These are phyloP conservation scores for Talaromyces sp. DNA, from an alignment of 2,329 filamentous ascomycete species.

Conservation along the genomic window DNA sequence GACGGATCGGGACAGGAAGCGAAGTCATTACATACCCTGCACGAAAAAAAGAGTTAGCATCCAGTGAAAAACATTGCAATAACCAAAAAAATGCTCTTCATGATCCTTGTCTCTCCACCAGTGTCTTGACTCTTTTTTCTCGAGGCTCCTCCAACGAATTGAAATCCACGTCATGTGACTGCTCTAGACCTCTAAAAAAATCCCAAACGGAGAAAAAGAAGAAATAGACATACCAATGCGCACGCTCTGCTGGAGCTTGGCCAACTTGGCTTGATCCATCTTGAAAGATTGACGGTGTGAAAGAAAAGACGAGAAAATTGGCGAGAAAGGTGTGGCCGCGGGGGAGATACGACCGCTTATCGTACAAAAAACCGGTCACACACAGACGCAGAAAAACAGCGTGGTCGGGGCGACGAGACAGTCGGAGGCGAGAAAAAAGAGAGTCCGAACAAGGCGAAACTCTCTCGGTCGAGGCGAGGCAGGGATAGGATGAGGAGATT, in stretches of 20 bases:
- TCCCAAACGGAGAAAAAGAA: background rate
- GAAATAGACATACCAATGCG: constrained; percentile 62
- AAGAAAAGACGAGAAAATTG: constrained; percentile 1
- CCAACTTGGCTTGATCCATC: constrained; percentile 64
- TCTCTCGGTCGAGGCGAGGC: background rate
- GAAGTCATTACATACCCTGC: background rate
- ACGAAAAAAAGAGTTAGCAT: background rate
- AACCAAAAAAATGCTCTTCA: background rate
- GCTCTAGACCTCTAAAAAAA: background rate
- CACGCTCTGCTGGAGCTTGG: constrained; percentile 60
- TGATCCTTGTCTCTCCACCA: background rate
- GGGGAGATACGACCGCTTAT: background rate
- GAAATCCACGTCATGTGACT: constrained; percentile 1
- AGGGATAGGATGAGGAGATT: background rate
- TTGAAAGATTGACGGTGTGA: constrained; percentile 32
- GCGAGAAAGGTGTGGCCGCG: background rate
- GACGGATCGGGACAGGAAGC: background rate
- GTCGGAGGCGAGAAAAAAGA: background rate
- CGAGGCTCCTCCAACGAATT: background rate
- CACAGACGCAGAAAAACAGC: background rate
- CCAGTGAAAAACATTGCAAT: background rate
- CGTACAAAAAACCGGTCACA: background rate
- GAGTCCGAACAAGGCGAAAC: background rate
- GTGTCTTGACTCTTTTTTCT: background rate
- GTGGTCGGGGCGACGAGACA: background rate